phyloP scores from a whole-genome alignment of 306 rosid genomes.

The Castanospermum australe region DNA sequence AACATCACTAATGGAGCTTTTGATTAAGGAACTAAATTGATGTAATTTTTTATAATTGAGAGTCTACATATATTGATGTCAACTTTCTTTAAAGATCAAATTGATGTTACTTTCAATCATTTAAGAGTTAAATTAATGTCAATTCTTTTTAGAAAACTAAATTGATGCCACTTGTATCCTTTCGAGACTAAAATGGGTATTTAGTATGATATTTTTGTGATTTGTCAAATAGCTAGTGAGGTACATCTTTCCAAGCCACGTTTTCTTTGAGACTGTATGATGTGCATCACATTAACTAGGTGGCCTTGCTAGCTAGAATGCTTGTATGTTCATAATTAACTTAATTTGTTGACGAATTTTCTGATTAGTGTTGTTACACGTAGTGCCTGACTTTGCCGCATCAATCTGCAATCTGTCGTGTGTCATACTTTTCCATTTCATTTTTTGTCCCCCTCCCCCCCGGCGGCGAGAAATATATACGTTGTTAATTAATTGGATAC shows the following conservation, averaged over 20 bases:
- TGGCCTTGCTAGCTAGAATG: conserved; percentile 1
- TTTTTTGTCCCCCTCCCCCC: background rate
- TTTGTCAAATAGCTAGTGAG: background rate
- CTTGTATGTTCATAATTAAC: conserved; percentile 14
- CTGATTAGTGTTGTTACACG: conserved; percentile 19
- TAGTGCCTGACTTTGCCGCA: conserved; percentile 18
- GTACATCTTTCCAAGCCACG: conserved; percentile 13
- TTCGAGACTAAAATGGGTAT: too few species aligned
- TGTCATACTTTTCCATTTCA: background rate
- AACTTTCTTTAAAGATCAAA: too few species aligned
- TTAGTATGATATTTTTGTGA: background rate
- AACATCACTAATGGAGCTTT: too few species aligned
- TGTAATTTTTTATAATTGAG: too few species aligned
- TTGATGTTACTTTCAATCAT: too few species aligned
- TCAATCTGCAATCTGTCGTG: background rate
- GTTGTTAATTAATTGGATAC: background rate
- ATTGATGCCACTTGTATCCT: too few species aligned
- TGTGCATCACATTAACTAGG: conserved; percentile 29
- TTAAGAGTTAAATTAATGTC: too few species aligned
- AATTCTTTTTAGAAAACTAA: too few species aligned
- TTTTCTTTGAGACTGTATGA: conserved; percentile 8
- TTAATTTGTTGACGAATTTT: conserved; percentile 13
- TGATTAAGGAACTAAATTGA: too few species aligned
- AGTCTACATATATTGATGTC: too few species aligned
- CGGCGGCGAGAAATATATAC: background rate